phyloP scores from a whole-genome alignment of 768 basidiomycete genomes.

The Jaapia argillacea region DNA sequence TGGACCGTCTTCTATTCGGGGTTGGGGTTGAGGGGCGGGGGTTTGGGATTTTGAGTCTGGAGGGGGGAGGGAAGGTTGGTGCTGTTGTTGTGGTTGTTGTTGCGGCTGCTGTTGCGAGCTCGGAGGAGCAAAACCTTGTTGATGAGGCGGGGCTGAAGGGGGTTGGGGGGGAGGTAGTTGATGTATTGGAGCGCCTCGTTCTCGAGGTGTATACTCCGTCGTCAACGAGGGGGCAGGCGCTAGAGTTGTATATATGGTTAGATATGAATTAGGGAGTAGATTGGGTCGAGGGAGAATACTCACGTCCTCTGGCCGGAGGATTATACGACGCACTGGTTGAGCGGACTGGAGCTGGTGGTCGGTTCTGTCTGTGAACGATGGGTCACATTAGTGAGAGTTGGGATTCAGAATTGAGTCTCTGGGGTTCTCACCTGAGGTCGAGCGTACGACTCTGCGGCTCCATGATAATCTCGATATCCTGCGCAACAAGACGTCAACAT shows the following conservation, averaged over 20 bases:
- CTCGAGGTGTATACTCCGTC: conserved; percentile 74
- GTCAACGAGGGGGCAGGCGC: conserved; percentile 58
- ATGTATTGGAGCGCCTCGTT: conserved; percentile 40
- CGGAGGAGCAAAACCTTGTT: too few species aligned
- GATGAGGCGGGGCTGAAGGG: too few species aligned
- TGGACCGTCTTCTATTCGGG: conserved; percentile 32
- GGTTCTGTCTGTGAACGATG: conserved; percentile 23
- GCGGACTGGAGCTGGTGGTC: conserved; percentile 19
- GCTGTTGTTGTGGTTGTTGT: too few species aligned
- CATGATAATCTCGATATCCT: conserved; percentile 91
- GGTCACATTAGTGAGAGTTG: conserved; percentile 3
- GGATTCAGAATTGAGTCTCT: neutral
- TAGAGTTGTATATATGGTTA: conserved; percentile 24
- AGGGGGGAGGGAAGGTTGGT: conserved; percentile 8
- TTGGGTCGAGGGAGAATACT: conserved; percentile 3
- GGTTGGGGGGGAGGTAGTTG: conserved; percentile 16
- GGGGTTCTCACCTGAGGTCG: conserved; percentile 55
- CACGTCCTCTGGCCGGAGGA: conserved; percentile 19
- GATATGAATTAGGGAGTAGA: conserved; percentile 5
- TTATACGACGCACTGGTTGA: conserved; percentile 15
- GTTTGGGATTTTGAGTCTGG: conserved; percentile 9
- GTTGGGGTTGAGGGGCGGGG: conserved; percentile 3
- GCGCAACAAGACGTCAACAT: conserved; percentile 1
- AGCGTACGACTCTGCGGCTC: conserved; percentile 64
- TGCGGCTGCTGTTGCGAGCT: too few species aligned